A percentile compares a stretch with the other conserved stretches of the same genome.
Conservation (phyloP, 371 early-diverging fungal genomes). For the Vairimorpha necatrix region DNA sequence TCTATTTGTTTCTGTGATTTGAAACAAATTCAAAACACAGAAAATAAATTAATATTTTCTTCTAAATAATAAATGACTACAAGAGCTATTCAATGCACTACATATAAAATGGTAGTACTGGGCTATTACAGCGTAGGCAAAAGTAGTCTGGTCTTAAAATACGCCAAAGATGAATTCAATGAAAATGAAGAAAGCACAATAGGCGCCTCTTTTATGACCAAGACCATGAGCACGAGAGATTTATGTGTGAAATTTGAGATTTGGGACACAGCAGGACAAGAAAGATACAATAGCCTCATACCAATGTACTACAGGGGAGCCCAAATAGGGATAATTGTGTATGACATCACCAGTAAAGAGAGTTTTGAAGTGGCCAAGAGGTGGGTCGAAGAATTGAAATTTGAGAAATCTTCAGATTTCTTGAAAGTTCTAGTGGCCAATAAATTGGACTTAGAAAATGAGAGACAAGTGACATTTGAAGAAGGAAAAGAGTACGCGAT, state of each 20-base stretch:
- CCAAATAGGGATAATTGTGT: conserved; percentile 91
- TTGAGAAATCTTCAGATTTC: conserved; percentile 88
- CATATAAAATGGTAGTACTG: conserved; percentile 64
- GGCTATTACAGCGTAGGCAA: conserved; percentile 65
- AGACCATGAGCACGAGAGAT: conserved; percentile 84
- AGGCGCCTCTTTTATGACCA: conserved; percentile 96
- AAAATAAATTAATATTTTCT: no score
- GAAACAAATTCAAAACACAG: no score
- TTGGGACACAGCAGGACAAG: conserved; percentile 83
- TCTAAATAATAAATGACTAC: conserved; percentile 23
- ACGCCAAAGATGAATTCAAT: conserved; percentile 90
- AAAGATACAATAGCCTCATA: conserved; percentile 66
- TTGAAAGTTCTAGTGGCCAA: conserved; percentile 97
- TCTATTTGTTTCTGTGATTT: no score
- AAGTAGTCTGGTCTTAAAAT: conserved; percentile 67
- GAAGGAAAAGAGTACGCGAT: conserved; percentile 79
- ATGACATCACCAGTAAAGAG: conserved; percentile 88
- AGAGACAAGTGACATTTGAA: conserved; percentile 78
- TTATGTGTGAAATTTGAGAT: conserved; percentile 97
- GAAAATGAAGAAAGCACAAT: conserved; percentile 98
- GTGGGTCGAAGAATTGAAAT: conserved; percentile 94
- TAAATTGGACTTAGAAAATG: conserved; percentile 90
- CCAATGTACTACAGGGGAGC: conserved; percentile 92
- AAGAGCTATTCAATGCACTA: conserved; percentile 46
- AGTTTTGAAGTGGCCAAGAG: conserved; percentile 83